Evolutionary conservation across 345 rosid species (phyloP).

Genomic region (Fremontodendron californicum): DNA sequence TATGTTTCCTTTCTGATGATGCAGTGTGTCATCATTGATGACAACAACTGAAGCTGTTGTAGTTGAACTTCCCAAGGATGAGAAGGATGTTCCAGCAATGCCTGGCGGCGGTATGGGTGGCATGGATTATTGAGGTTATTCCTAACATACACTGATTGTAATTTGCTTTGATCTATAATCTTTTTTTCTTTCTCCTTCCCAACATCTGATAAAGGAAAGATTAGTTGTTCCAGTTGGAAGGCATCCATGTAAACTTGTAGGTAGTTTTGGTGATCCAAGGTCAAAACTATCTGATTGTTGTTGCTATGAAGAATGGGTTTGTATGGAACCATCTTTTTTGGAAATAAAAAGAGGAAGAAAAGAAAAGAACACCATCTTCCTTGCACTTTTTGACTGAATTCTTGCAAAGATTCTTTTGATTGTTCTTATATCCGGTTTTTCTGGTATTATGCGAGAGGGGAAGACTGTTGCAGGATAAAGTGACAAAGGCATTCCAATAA

Average conservation of each 20-base stretch:
- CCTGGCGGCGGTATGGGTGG: constrained; percentile 74
- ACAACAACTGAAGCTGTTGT: constrained; percentile 92
- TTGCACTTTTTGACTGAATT: neutral
- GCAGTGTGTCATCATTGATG: constrained; percentile 88
- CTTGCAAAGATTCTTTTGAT: neutral
- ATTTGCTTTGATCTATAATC: neutral
- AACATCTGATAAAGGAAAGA: neutral
- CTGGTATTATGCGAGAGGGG: neutral
- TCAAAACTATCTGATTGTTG: neutral
- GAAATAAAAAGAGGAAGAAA: neutral
- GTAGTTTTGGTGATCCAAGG: constrained; percentile 6
- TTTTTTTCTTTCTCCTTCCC: no score
- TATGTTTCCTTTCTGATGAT: neutral
- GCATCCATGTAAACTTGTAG: constrained; percentile 20
- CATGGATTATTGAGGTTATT: constrained; percentile 62
- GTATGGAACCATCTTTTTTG: neutral
- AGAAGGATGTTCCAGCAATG: constrained; percentile 57
- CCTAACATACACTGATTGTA: neutral
- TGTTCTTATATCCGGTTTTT: neutral
- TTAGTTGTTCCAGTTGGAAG: constrained; percentile 8
- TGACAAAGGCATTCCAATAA: no score
- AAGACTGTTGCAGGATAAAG: no score
- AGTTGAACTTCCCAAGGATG: constrained; percentile 80
- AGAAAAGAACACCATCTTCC: neutral
- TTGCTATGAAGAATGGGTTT: neutral